Conservation (phyloP, 345 rosid species). For the Eucalyptus cladocalyx region DNA sequence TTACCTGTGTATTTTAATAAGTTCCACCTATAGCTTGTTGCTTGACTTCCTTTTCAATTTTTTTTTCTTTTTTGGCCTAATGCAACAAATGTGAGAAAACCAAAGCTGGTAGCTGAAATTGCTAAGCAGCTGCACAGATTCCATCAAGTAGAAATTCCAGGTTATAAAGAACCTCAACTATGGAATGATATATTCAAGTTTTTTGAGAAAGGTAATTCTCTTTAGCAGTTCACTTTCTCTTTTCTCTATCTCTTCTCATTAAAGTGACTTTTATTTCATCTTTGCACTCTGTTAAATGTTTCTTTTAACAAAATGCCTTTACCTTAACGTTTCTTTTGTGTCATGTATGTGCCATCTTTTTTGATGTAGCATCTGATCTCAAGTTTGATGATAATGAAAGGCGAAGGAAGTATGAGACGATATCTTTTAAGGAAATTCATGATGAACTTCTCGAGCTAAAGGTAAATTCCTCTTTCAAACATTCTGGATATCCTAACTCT, state of each 20-base stretch:
- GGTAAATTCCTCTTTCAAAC: conserved; percentile 21
- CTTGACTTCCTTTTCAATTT: neutral
- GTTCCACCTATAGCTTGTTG: neutral
- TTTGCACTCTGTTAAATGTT: neutral
- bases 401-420: conserved; percentile 48
- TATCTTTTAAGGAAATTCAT: conserved; percentile 60
- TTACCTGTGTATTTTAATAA: neutral
- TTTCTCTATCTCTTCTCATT: neutral
- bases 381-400: conserved; percentile 59
- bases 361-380: conserved; percentile 63
- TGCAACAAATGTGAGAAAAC: conserved; percentile 60
- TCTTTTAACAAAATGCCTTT: neutral
- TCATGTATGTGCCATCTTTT: neutral
- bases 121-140: conserved; percentile 74
- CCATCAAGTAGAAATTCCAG: conserved; percentile 80
- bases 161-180: conserved; percentile 84
- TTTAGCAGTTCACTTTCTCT: neutral
- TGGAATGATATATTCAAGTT: conserved; percentile 83
- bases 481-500: neutral
- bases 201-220: conserved; percentile 54
- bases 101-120: conserved; percentile 72
- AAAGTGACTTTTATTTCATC: neutral
- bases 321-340: neutral
- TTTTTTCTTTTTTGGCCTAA: neutral
- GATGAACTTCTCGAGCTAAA: conserved; percentile 59